Percentiles rank a stretch among this genome's conserved stretches.
Evolutionary conservation across 163 green algal genomes (phyloP).

Genomic region (Picocystis sp.): DNA sequence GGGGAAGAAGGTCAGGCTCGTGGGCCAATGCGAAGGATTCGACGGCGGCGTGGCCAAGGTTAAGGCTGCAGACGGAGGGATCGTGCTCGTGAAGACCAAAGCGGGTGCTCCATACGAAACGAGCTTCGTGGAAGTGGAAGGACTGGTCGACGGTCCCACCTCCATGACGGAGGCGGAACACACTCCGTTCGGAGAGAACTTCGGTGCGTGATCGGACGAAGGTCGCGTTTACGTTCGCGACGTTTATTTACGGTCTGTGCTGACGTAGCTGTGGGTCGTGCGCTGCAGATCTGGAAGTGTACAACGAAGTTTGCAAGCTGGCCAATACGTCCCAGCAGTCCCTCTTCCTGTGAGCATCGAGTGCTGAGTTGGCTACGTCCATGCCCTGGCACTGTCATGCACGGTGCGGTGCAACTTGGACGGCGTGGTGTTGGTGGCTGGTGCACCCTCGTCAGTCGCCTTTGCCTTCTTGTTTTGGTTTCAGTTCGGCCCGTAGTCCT

Average conservation of each 20-base stretch:
- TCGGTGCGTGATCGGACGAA: slow-evolving; percentile 1
- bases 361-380: too few relatives aligned
- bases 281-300: slow-evolving; percentile 2
- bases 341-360: slow-evolving; percentile 3
- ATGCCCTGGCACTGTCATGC: too few relatives aligned
- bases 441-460: too few relatives aligned
- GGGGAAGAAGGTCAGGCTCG: slow-evolving; percentile 20
- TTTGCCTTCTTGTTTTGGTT: too few relatives aligned
- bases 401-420: too few relatives aligned
- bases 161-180: slow-evolving; percentile 7
- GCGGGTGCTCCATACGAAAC: slow-evolving; percentile 1
- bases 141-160: slow-evolving; percentile 7
- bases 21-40: slow-evolving; percentile 7
- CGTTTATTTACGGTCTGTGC: background rate
- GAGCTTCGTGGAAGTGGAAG: slow-evolving; percentile 16
- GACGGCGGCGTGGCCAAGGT: slow-evolving; percentile 1
- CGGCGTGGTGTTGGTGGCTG: too few relatives aligned
- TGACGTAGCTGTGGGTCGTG: background rate
- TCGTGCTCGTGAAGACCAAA: slow-evolving; percentile 10
- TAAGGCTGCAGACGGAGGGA: slow-evolving; percentile 7
- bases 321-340: background rate
- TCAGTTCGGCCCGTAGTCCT: background rate
- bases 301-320: slow-evolving; percentile 4
- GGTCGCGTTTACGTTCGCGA: background rate
- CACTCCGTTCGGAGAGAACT: slow-evolving; percentile 12